These are phyloP conservation scores for Paramyrothecium sp. DNA, from an alignment of 2,329 filamentous ascomycete genomes.

Conservation along the genomic window DNA sequence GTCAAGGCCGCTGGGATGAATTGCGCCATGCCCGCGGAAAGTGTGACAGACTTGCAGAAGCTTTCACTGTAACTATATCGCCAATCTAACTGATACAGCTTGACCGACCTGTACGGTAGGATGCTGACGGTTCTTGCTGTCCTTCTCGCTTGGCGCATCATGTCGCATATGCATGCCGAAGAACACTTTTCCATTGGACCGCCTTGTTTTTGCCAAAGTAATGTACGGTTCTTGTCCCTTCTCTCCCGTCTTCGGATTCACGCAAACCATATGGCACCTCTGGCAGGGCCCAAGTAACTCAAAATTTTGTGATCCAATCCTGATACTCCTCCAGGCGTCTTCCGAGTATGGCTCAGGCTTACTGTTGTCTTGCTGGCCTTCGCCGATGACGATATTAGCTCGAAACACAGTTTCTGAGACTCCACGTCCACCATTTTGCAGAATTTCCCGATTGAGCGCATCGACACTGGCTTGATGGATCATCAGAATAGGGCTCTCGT, in stretches of 20 bases:
- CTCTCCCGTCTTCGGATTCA: conserved; percentile 79
- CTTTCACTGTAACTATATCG: background rate
- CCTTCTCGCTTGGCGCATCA: conserved; percentile 13
- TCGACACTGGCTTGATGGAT: conserved; percentile 80
- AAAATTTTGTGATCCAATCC: conserved; percentile 63
- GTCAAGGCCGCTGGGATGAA: too few species aligned
- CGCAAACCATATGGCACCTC: conserved; percentile 93
- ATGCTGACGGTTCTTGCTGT: conserved; percentile 15
- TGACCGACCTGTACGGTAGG: conserved; percentile 52
- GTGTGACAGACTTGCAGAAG: too few species aligned
- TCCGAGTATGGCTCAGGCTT: conserved; percentile 68
- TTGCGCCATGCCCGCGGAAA: too few species aligned
- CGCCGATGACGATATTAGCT: conserved; percentile 75
- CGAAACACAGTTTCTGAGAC: conserved; percentile 77
- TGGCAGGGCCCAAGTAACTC: conserved; percentile 80
- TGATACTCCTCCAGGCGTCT: conserved; percentile 71
- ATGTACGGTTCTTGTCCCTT: conserved; percentile 83
- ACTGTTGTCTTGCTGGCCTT: conserved; percentile 28
- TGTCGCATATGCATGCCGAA: conserved; percentile 82
- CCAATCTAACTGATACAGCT: conserved; percentile 19
- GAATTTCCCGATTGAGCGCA: conserved; percentile 72
- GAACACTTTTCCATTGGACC: conserved; percentile 79
- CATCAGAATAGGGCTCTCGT: conserved; percentile 89
- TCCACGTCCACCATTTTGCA: conserved; percentile 55
- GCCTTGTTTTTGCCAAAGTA: conserved; percentile 82